Conservation (phyloP, 306 rosid species). For the Dalbergia cochinchinensis region DNA sequence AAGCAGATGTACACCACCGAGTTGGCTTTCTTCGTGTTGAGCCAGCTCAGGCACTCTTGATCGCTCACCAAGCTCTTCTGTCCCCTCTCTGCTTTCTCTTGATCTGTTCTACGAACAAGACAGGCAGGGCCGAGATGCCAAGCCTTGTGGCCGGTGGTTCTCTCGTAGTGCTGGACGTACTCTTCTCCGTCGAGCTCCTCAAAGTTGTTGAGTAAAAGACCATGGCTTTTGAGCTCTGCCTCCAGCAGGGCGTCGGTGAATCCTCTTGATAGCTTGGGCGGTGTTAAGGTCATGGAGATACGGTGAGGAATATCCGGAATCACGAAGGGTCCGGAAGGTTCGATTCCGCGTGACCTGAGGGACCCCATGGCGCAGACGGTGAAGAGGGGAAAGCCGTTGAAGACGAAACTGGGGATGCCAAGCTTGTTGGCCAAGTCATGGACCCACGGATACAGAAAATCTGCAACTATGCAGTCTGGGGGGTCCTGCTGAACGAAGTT, state of each 20-base stretch:
- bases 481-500: conserved; percentile 14
- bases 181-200: conserved; percentile 40
- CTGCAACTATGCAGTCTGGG: conserved; percentile 43
- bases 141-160: conserved; percentile 10
- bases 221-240: conserved; percentile 25
- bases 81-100: conserved; percentile 43
- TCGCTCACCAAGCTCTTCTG: conserved; percentile 28
- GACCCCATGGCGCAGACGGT: conserved; percentile 21
- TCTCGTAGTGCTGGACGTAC: conserved; percentile 27
- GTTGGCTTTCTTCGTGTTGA: conserved; percentile 40
- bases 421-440: conserved; percentile 36
- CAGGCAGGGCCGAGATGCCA: conserved; percentile 56
- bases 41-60: conserved; percentile 44
- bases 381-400: conserved; percentile 38
- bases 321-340: background rate
- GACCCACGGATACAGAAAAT: conserved; percentile 40
- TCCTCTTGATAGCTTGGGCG: too few species aligned
- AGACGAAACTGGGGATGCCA: conserved; percentile 36
- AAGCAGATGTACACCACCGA: conserved; percentile 50
- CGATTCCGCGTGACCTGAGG: background rate
- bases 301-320: conserved; percentile 23
- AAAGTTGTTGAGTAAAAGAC: conserved; percentile 27
- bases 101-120: background rate
- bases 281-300: background rate
- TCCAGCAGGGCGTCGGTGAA: too few species aligned